phyloP scores from a whole-genome alignment of 106 monocot species.

The Narthecium ossifragum region DNA sequence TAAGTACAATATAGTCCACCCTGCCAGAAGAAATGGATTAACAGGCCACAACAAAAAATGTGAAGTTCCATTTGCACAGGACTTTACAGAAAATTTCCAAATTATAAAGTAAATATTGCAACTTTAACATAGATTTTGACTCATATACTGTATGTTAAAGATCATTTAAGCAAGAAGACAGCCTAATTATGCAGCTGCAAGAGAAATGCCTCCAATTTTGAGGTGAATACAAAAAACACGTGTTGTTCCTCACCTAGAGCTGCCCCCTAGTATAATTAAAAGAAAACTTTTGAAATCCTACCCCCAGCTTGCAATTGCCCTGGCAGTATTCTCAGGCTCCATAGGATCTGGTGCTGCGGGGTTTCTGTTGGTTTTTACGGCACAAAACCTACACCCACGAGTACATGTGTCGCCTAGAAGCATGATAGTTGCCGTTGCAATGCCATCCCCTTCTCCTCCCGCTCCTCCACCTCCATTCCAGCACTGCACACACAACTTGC shows the following conservation, averaged over 20 bases:
- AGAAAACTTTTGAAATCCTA: too few species aligned
- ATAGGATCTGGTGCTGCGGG: constrained; percentile 84
- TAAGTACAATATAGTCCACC: constrained; percentile 91
- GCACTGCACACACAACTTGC: too few species aligned
- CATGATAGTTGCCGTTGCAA: constrained; percentile 98
- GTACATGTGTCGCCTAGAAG: constrained; percentile 97
- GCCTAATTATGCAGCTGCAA: too few species aligned
- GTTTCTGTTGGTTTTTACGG: constrained; percentile 92
- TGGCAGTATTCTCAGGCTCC: constrained; percentile 89
- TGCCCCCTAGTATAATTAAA: too few species aligned
- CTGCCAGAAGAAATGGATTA: constrained; percentile 34
- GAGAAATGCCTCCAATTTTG: too few species aligned
- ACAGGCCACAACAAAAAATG: background rate
- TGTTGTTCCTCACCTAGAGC: too few species aligned
- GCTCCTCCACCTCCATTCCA: constrained; percentile 96
- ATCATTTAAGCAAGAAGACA: too few species aligned
- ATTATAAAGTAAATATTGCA: too few species aligned
- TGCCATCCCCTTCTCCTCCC: constrained; percentile 90
- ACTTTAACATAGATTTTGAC: too few species aligned
- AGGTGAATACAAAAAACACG: too few species aligned
- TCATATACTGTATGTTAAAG: too few species aligned
- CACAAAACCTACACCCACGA: constrained; percentile 94
- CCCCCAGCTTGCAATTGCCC: constrained; percentile 92
- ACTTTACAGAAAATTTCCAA: too few species aligned
- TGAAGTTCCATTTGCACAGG: background rate